Conservation (phyloP, 2,329 filamentous ascomycete species). For the Rutstroemia sp. region DNA sequence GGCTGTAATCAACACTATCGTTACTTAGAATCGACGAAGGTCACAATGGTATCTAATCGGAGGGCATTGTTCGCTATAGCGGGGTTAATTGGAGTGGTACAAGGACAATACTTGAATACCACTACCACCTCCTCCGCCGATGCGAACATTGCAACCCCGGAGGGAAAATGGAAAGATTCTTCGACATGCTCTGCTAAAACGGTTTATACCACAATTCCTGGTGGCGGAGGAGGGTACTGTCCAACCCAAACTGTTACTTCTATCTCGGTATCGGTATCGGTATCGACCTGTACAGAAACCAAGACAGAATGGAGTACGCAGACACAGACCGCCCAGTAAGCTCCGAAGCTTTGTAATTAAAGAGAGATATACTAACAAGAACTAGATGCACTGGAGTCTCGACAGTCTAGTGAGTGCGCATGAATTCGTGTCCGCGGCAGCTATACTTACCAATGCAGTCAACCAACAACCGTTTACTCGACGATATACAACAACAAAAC, state of each 20-base stretch:
- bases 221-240: not conserved
- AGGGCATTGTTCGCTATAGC: slow-evolving; percentile 8
- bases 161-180: not conserved
- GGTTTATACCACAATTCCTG: not conserved
- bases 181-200: not conserved
- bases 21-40: slow-evolving; percentile 14
- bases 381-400: not conserved
- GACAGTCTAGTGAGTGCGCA: not conserved
- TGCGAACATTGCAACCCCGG: not conserved
- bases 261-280: not conserved
- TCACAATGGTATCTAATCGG: slow-evolving; percentile 7
- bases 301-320: not conserved
- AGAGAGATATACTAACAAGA: not conserved
- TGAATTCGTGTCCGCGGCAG: not conserved
- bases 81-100: slow-evolving; percentile 15
- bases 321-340: not conserved
- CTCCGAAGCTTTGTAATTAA: not conserved
- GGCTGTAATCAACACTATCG: slow-evolving; percentile 20
- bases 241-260: slow-evolving; percentile 13
- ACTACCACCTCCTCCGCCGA: not conserved
- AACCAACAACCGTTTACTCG: not conserved
- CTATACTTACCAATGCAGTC: not conserved
- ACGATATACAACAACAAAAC: not conserved
- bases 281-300: not conserved
- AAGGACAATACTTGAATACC: slow-evolving; percentile 10